Evolutionary conservation across 352 stramenopile species (phyloP).

Genomic region (Saprolegnia parasitica): DNA sequence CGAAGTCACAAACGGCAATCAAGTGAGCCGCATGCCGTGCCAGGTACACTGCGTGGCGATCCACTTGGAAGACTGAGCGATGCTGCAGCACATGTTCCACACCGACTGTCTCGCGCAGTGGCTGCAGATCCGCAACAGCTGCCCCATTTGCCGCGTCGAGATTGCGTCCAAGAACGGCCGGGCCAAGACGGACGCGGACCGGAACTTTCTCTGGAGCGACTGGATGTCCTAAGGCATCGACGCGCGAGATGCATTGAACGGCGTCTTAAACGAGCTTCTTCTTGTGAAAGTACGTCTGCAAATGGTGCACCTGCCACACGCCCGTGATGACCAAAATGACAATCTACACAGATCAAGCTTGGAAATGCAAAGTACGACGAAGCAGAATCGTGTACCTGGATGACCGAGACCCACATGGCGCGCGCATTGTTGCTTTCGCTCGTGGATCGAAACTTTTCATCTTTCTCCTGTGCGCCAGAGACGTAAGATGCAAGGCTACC

Average conservation of each 20-base stretch:
- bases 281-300: constrained; percentile 77
- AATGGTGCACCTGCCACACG: constrained; percentile 74
- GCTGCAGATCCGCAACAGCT: constrained; percentile 81
- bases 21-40: constrained; percentile 64
- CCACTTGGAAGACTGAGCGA: background rate
- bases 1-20: constrained; percentile 62
- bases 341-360: constrained; percentile 38
- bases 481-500: constrained; percentile 1
- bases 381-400: constrained; percentile 63
- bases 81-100: constrained; percentile 71
- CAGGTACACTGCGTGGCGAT: constrained; percentile 37
- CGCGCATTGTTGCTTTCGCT: constrained; percentile 77
- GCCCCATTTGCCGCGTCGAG: constrained; percentile 73
- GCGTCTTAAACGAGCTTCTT: constrained; percentile 79
- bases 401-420: constrained; percentile 74
- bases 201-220: constrained; percentile 63
- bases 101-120: constrained; percentile 69
- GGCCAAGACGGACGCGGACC: constrained; percentile 41
- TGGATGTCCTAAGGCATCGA: constrained; percentile 62
- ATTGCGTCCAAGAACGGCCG: constrained; percentile 50
- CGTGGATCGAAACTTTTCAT: constrained; percentile 54
- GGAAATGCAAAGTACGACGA: too few relatives aligned
- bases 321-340: constrained; percentile 56
- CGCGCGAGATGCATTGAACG: background rate
- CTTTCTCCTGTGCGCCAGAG: constrained; percentile 46